Evolutionary conservation across 768 basidiomycete genomes (phyloP).

Genomic region (Mycena olivaceomarginata): DNA sequence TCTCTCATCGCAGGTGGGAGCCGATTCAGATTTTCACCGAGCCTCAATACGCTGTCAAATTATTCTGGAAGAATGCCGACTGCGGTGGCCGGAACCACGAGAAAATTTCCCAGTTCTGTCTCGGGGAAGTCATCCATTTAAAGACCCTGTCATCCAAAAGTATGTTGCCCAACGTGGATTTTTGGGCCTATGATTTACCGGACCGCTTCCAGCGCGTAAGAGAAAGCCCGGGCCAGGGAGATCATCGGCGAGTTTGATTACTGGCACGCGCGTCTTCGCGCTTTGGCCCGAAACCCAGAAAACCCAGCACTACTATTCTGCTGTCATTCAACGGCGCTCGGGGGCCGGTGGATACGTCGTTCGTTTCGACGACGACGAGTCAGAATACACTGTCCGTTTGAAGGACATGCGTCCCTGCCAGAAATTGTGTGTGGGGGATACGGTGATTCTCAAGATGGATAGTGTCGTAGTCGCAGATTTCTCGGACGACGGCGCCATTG

Average conservation of each 20-base stretch:
- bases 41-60: neutral
- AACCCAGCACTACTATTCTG: conserved; percentile 26
- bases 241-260: conserved; percentile 5
- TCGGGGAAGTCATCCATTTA: neutral
- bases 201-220: neutral
- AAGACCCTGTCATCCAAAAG: neutral
- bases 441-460: conserved; percentile 4
- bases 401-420: neutral
- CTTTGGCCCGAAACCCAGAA: conserved; percentile 2
- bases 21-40: neutral
- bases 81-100: conserved; percentile 4
- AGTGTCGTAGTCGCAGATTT: neutral
- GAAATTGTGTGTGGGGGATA: neutral
- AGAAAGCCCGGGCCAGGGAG: conserved; percentile 5
- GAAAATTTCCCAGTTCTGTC: neutral
- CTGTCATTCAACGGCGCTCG: conserved; percentile 6
- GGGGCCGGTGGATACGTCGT: neutral
- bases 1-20: neutral
- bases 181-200: neutral
- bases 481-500: neutral
- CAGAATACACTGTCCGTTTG: neutral
- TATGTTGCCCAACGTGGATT: neutral
- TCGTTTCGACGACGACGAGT: conserved; percentile 18
- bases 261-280: conserved; percentile 11
- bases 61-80: neutral